Evolutionary conservation across 1,284 basidiomycete genomes (phyloP), one percentile per base, ranked within the genome.

Genomic region (Rhodotorula sp.): DNA sequence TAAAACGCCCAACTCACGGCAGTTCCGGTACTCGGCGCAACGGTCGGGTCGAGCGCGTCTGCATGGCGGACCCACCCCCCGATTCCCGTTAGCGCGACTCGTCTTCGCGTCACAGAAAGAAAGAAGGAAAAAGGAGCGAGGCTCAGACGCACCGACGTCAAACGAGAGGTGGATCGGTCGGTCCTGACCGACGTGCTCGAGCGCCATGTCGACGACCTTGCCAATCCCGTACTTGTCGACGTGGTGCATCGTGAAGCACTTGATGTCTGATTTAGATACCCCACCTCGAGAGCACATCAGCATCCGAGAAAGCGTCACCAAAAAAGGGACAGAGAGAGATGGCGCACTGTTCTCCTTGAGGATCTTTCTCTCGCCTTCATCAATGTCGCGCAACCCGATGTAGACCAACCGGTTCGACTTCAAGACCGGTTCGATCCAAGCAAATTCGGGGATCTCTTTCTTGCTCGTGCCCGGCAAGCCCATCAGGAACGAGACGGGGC

Each of bases 171-270:
- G 96, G 75, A 98, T 91, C 24, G 96, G 96, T 55, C 86, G 84
- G 73, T 89, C 85, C 73, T 90, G 84, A 82, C 96, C 97, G 78
- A 99, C 89, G 80, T 93, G 87, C 80, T 96, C 91, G 72, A 99
- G 84, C 46, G 95, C 96, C 91, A 95, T 91, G 79, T 98, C 92
- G 68, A 98, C 89, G 67, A 98, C 91, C 78, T 88, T 87, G 42
- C 93, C 95, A 75, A 99, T 99, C 60, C 96, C 96, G 79, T 93
- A 91, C 82, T 88, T 91, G 83, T 99, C 96, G 65, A 99, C 90
- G 75, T 99, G 93, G 83, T 98, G 94, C 96, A 99, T 99, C 73
- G 89, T 91, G 84, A 91, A 99, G 17, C 89, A 91, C 81, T 91
- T 93, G 85, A 99, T 97, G 68, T 86, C 76, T 77, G n/a, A n/a